Conservation (phyloP, 768 basidiomycete species). For the Tulasnella sp. region DNA sequence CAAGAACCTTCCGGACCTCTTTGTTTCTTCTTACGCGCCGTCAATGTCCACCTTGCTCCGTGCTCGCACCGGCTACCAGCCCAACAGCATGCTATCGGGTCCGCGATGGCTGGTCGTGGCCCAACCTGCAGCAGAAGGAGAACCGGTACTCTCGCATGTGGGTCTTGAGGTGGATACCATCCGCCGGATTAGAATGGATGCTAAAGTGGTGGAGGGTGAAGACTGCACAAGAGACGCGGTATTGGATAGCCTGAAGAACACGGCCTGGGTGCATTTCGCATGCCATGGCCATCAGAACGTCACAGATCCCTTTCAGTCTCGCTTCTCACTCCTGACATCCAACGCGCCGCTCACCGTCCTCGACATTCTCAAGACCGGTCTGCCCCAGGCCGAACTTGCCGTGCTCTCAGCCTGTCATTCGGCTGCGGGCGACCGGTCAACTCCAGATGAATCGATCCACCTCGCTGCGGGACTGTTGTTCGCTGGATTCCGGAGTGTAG, state of each 20-base stretch:
- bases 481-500: conserved; percentile 6
- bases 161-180: too few species aligned
- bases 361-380: not conserved
- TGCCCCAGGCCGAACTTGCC: conserved; percentile 2
- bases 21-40: too few species aligned
- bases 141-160: too few species aligned
- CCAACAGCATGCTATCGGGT: too few species aligned
- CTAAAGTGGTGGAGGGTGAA: not conserved
- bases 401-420: conserved; percentile 11
- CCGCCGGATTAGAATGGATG: too few species aligned
- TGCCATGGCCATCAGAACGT: conserved; percentile 6
- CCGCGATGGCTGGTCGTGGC: too few species aligned
- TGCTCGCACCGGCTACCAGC: too few species aligned
- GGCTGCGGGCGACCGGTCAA: not conserved
- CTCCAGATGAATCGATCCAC: conserved; percentile 8
- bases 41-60: too few species aligned
- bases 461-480: conserved; percentile 10
- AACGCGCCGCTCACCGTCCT: conserved; percentile 7
- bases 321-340: not conserved
- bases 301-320: not conserved
- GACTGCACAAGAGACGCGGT: not conserved
- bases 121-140: too few species aligned
- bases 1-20: too few species aligned
- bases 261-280: conserved; percentile 4
- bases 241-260: not conserved